phyloP scores from a whole-genome alignment of 495 filamentous ascomycete species.

The Hyaloscypha finlandica region DNA sequence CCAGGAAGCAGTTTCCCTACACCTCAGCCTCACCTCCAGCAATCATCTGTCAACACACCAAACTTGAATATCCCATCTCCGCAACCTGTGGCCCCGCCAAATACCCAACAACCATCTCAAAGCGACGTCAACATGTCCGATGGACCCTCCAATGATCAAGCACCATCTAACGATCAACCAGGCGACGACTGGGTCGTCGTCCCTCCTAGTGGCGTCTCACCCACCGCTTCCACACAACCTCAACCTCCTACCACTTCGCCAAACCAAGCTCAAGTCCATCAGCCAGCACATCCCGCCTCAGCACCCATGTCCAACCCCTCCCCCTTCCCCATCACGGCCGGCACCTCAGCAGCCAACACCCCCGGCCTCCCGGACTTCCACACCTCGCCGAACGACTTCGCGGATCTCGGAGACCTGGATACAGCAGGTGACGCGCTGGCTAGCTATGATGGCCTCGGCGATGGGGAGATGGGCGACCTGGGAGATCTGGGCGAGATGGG shows the following conservation, averaged over 20 bases:
- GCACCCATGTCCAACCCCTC: slow-evolving; percentile 15
- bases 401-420: slow-evolving; percentile 49
- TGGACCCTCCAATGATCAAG: slow-evolving; percentile 18
- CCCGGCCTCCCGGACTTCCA: slow-evolving; percentile 38
- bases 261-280: slow-evolving; percentile 1
- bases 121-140: slow-evolving; percentile 48
- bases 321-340: slow-evolving; percentile 15
- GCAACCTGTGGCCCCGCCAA: slow-evolving; percentile 3
- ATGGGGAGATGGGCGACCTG: slow-evolving; percentile 30
- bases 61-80: slow-evolving; percentile 15
- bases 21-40: slow-evolving; percentile 41
- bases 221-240: slow-evolving; percentile 27
- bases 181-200: slow-evolving; percentile 56
- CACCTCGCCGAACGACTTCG: slow-evolving; percentile 49
- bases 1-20: slow-evolving; percentile 40
- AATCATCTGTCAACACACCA: slow-evolving; percentile 51
- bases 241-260: slow-evolving; percentile 7
- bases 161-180: slow-evolving; percentile 31
- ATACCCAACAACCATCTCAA: slow-evolving; percentile 1
- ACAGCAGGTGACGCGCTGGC: slow-evolving; percentile 43
- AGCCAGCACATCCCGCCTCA: slow-evolving; percentile 1
- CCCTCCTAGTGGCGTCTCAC: slow-evolving; percentile 45
- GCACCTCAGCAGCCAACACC: slow-evolving; percentile 36
- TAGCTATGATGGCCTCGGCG: slow-evolving; percentile 30
- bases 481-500: slow-evolving; percentile 41